Base-by-base conservation (phyloP, 2,329 filamentous ascomycete genomes). In the Fusarium sp. region DNA sequence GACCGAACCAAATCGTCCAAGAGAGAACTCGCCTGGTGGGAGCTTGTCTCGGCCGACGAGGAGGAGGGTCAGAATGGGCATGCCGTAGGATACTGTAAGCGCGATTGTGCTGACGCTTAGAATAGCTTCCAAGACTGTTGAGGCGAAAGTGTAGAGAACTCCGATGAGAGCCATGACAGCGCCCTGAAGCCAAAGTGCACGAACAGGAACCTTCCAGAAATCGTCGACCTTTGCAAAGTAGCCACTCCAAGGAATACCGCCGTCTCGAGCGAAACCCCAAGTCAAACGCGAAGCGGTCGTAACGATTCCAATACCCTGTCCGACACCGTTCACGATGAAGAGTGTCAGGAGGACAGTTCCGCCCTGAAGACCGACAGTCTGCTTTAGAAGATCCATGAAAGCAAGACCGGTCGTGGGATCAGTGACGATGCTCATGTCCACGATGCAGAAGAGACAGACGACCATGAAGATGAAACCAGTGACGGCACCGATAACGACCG, bases 41-140 rank as follows among this genome's bases (percentile, higher is more conserved):
- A 89, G 80, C 71, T 84, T 86, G 48, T 88, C 86, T 18, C 88
- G 86, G 13, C 89, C 89, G 8, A 83, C 83, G 6, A 84, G 59
- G 26, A 89, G 79, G 1, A 89, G 80, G 0, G 82, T 82, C 4
- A 83, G 31, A 47, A 89, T 88, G 8, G 87, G 87, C 77, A 89
- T 80, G 35, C 77, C 81, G 50, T 83, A 83, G 0, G 81, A 89
- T 7, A 89, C 82, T 5, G 87, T 89, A 3, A 89, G 81, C 3
- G 87, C 86, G 61, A 89, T 88, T 16, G 87, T 89, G 79, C 86
- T 87, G 68, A 89, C 87, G 70, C 85, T 86, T 26, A 89, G 79
- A 53, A 89, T 86, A 22, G 87, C 87, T 44, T 86, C 81, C 18
- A 89, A 82, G 1, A 88, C 87, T 0, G 87, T 87, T 53, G 83